Conservation (phyloP, 768 basidiomycete genomes). For the Lactarius sanguifluus region DNA sequence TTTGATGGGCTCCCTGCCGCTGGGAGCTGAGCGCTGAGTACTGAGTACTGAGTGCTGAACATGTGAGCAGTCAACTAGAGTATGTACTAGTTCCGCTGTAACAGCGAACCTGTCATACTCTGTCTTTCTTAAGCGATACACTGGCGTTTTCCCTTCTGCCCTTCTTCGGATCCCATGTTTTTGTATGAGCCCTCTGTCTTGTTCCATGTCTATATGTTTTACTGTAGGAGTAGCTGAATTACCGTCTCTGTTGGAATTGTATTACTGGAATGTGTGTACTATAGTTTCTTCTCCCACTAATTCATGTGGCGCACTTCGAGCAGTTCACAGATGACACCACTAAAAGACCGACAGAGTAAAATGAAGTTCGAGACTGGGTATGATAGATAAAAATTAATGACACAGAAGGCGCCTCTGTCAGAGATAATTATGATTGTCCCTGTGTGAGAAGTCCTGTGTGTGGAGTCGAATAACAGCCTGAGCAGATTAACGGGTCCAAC, state of each 20-base stretch:
- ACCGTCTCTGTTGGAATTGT: neutral
- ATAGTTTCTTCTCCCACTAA: neutral
- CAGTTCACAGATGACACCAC: neutral
- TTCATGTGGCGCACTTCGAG: neutral
- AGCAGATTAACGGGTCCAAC: neutral
- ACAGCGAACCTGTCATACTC: neutral
- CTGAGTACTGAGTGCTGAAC: neutral
- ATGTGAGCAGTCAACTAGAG: neutral
- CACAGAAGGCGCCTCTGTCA: neutral
- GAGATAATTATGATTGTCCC: neutral
- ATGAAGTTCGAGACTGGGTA: neutral
- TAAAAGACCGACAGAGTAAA: neutral
- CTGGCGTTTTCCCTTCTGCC: neutral
- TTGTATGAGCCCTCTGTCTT: neutral
- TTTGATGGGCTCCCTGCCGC: neutral
- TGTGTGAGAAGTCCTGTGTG: neutral
- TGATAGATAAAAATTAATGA: neutral
- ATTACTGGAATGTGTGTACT: neutral
- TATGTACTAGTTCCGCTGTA: neutral
- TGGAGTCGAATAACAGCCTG: neutral
- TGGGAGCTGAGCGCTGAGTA: neutral
- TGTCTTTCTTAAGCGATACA: constrained; percentile 6
- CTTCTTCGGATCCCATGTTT: constrained; percentile 6
- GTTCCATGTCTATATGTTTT: constrained; percentile 11
- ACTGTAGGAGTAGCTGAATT: neutral